A percentile compares a stretch with the other conserved stretches of the same genome.
Conservation (phyloP, 2,329 filamentous ascomycete species). For the Aspergillus hortae region DNA sequence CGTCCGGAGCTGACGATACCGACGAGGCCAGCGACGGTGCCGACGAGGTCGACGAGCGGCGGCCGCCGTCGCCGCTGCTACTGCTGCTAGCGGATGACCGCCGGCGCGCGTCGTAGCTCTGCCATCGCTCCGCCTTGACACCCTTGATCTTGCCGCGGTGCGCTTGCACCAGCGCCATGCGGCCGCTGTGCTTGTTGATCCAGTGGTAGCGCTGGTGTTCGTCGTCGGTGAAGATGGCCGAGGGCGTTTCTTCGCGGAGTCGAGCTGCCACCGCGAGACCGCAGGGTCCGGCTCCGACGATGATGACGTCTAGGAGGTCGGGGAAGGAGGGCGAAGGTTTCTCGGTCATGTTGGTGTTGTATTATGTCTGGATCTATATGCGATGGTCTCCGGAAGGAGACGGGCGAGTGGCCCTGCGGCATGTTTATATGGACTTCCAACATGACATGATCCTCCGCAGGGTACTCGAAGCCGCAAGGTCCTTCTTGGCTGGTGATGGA, state of each 20-base stretch:
- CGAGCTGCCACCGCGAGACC: conserved; percentile 71
- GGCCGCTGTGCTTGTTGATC: conserved; percentile 63
- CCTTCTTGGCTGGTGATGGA: conserved; percentile 6
- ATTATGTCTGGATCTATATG: background rate
- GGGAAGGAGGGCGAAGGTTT: conserved; percentile 1
- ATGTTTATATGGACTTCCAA: background rate
- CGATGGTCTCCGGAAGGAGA: background rate
- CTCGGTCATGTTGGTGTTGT: conserved; percentile 4
- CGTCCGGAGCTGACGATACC: conserved; percentile 8
- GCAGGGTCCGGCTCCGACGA: conserved; percentile 71
- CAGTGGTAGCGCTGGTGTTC: conserved; percentile 79
- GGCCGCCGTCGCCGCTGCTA: too few species aligned
- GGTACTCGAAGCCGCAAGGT: conserved; percentile 34
- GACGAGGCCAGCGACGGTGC: conserved; percentile 19
- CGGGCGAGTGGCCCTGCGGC: background rate
- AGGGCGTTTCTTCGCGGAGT: conserved; percentile 68
- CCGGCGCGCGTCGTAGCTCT: background rate
- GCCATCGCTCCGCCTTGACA: conserved; percentile 28
- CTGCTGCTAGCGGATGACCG: background rate
- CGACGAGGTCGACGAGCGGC: conserved; percentile 9
- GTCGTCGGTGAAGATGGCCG: conserved; percentile 77
- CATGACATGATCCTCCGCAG: conserved; percentile 15
- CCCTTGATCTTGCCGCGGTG: conserved; percentile 24
- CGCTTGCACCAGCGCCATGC: conserved; percentile 48
- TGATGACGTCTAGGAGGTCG: conserved; percentile 57